Evolutionary conservation across 371 early-diverging fungal species (phyloP), one percentile per base, ranked within the genome.

Genomic region (Mortierella sp.): DNA sequence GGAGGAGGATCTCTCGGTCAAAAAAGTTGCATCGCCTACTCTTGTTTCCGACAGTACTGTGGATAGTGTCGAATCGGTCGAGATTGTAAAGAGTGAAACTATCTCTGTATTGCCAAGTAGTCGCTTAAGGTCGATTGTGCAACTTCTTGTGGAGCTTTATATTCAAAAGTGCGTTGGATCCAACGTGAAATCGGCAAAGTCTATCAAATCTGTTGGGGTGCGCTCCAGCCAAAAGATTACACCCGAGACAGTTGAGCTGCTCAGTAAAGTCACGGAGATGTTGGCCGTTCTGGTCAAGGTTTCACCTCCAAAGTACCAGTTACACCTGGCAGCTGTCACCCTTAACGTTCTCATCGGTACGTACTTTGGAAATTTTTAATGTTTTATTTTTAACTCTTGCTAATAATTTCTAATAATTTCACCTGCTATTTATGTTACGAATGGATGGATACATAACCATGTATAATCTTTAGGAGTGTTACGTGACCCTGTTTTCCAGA

Each of bases 241-340:
- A 0, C 68, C 71, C 0, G 80, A 80, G 58, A 80, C 80, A 9
- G 61, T 74, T 19, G 80, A 74, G 41, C 57, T 80, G 24, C 38
- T 80, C 40, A 68, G 74, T 41, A 63, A 60, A 21, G 80, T 80
- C 41, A 68, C 69, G 0, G 80, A 80, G 32, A 74, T 80, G 65
- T 33, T 80, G 58, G 65, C 80, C 5, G 58, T 68, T 0, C 47
- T 80, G 50, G 68, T 80, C 57, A 80, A 74, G 69, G 69, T 67
- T 0, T 67, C 80, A 0, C 80, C 80, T 28, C 55, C 72, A 3
- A 63, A 80, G 58, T 80, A 80, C 41, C 75, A 71, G 43, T 60
- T 80, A 47, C 80, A 80, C 36, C 58, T 80, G 52, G 63, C 80
- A 7, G 74, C 80, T 9, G 80, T 80, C 6, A 80, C 80, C 1